These are phyloP conservation scores for Dovyalis caffra DNA, from an alignment of 345 rosid species.

Conservation along the genomic window DNA sequence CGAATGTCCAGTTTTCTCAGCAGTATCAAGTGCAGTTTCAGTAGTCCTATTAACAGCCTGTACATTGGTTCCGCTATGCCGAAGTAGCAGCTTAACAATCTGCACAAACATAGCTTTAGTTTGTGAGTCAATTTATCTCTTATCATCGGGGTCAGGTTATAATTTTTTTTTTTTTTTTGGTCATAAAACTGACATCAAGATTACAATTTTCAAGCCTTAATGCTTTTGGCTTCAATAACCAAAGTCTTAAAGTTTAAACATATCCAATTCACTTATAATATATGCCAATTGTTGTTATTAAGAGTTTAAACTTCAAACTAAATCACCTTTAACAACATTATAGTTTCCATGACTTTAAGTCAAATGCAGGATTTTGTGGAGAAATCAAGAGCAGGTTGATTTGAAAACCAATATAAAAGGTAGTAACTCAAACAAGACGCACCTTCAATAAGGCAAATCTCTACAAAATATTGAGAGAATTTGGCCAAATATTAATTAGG, in stretches of 20 bases:
- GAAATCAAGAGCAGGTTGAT: neutral
- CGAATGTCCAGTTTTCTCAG: slow-evolving; percentile 69
- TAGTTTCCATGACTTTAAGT: neutral
- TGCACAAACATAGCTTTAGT: too few relatives aligned
- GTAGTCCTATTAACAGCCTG: slow-evolving; percentile 55
- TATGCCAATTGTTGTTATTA: neutral
- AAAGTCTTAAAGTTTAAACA: neutral
- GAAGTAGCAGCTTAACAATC: slow-evolving; percentile 67
- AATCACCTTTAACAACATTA: neutral
- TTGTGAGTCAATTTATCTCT: too few relatives aligned
- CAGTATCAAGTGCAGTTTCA: slow-evolving; percentile 84
- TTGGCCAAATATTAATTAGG: neutral
- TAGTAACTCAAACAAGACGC: neutral
- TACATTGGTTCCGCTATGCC: slow-evolving; percentile 44
- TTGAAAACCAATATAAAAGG: neutral
- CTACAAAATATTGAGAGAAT: neutral
- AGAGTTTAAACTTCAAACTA: neutral
- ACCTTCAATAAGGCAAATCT: neutral
- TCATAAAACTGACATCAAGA: too few relatives aligned
- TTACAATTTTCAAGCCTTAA: neutral
- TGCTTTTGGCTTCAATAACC: neutral
- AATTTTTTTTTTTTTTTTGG: too few relatives aligned
- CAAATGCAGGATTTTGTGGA: neutral
- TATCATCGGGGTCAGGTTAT: too few relatives aligned
- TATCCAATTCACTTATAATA: neutral